Base-by-base conservation (phyloP, 345 rosid genomes). In the Brassica rapa region DNA sequence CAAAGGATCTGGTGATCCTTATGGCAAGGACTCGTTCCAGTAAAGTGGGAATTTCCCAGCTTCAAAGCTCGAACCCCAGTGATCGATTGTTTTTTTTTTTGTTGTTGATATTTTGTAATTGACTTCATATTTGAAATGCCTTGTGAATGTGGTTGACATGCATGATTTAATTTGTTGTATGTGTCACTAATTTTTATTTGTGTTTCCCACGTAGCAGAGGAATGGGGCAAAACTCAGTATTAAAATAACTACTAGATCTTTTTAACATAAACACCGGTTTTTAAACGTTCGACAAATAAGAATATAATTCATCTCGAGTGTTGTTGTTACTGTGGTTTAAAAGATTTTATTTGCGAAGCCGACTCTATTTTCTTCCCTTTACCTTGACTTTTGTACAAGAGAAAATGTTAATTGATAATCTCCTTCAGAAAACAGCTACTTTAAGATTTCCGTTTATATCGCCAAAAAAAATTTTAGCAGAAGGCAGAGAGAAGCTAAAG, bases 11-110 rank as follows among this genome's bases (percentile, higher is more conserved):
- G 51, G 59, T 16, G 82, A 85, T 80, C 91, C 90, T n/a, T 87
- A 86, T 63, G 69, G 65, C 24, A 75, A 80, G 9, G 84, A 84
- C 41, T 80, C 83, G 6, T 85, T 83, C 59, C 73, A 80, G 23
- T 81, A 86, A 33, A 86, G 88, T 69, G 89, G 82, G 25, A 84
- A 61, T 59, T 83, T 77, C 63, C 82, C 82, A n/a, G 70, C 72
- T 59, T 73, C 86, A 63, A 86, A 77, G 73, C 49, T 82, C 2
- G 91, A 87, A 35, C 89, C 90, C 1, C 84, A 83, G 4, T 88
- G 82, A 86, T 59, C 29, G 19, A 27, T 30, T 32, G 5, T 10
- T 3, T 4, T n/a, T 3, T 3, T n/a, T 55, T 8, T 41, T 14
- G 14, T 14, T 37, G 10, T 21, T 43, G 62, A 21, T 62, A n/a